Evolutionary conservation across 192 early-diverging fungal species (phyloP), one percentile per base, ranked within the genome.

Genomic region (Coemansia sp.): DNA sequence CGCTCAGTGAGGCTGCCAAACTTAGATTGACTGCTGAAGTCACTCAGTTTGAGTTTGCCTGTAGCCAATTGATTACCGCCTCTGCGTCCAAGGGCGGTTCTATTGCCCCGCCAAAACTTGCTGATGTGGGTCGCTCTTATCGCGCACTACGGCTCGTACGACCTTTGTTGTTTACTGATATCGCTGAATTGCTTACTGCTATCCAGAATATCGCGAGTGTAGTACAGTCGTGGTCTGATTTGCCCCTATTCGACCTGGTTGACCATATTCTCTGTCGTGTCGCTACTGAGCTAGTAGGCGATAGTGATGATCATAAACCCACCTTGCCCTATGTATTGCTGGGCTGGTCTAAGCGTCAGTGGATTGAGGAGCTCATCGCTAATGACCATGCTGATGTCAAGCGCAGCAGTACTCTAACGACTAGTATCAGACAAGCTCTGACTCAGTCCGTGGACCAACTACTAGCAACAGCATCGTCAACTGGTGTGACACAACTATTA

Each of bases 41-140:
- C 11, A 65, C 76, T 41, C 76, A 69, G 59, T 66, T 78, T 38
- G 76, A 78, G 67, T 78, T 78, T 67, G 76, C 65, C 1, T 67
- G 70, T 40, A 78, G 71, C 67, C 76, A 78, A 55, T 10, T 78
- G 18, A 44, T 70, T 0, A 37, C 61, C 0, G 58, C 65, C 9
- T 40, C 44, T 20, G 18, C 16, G 20, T 8, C 55, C 16, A 35
- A 35, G 34, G 32, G 12, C 3, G 55, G 34, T 1, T 6, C 15
- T 35, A 34, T 15, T 20, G 50, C 24, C 24, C 24, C 53, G 39
- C 16, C 34, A 16, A 45, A 43, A 16, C 62, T 69, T 3, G 38
- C 65, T 4, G 62, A 43, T 16, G 35, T 60, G n/a, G 76, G 76
- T 7, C 13, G 24, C 22, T 65, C 67, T 6, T 70, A 73, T 30